These are phyloP conservation scores for Amphicarpaea edgeworthii DNA, from an alignment of 306 rosid species.

Conservation along the genomic window DNA sequence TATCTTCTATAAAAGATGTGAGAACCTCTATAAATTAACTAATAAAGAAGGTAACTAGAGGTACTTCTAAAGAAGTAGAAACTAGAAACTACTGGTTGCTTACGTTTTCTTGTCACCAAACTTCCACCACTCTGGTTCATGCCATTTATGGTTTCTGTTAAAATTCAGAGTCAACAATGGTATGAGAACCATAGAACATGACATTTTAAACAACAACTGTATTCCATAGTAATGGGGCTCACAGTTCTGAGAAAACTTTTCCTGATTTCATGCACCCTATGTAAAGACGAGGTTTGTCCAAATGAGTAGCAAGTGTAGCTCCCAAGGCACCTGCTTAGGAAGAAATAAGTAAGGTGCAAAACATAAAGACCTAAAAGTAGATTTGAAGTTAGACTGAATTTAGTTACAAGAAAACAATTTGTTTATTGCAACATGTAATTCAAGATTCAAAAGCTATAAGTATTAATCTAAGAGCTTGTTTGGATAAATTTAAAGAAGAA, in stretches of 20 bases:
- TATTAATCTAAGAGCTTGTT: not conserved
- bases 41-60: too few species aligned
- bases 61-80: too few species aligned
- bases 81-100: constrained; percentile 48
- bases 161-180: constrained; percentile 31
- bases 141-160: constrained; percentile 88
- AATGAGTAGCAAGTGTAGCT: constrained; percentile 78
- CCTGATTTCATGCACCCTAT: constrained; percentile 99
- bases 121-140: constrained; percentile 99
- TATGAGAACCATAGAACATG: not conserved
- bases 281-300: constrained; percentile 93
- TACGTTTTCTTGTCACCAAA: constrained; percentile 94
- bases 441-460: not conserved
- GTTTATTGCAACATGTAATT: not conserved
- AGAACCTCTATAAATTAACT: too few species aligned
- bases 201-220: constrained; percentile 22
- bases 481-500: too few species aligned
- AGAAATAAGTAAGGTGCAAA: constrained; percentile 25
- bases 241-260: constrained; percentile 95
- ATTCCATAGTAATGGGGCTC: constrained; percentile 48
- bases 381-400: not conserved
- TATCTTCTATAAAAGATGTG: too few species aligned
- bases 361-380: constrained; percentile 26
- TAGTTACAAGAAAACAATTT: not conserved
- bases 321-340: constrained; percentile 72